phyloP scores from a whole-genome alignment of 306 rosid genomes.

The Casuarina glauca region DNA sequence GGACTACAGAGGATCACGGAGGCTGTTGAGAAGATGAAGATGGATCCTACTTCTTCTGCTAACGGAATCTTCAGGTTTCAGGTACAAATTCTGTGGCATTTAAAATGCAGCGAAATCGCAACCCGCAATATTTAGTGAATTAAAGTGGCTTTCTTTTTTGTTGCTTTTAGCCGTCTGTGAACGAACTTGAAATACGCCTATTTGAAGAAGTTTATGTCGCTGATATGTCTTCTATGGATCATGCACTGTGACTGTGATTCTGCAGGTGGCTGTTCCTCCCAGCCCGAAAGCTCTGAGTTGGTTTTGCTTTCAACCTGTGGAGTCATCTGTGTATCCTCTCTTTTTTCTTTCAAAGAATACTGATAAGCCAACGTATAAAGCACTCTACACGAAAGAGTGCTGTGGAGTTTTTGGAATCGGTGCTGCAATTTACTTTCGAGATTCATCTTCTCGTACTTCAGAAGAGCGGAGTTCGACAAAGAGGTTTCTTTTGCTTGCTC shows the following conservation, averaged over 20 bases:
- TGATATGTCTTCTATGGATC: not conserved
- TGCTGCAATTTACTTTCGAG: conserved; percentile 59
- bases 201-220: not conserved
- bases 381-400: conserved; percentile 59
- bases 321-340: conserved; percentile 71
- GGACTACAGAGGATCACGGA: conserved; percentile 65
- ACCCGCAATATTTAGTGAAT: too few relatives aligned
- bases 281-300: conserved; percentile 72
- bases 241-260: conserved; percentile 26
- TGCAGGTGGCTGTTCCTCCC: conserved; percentile 85
- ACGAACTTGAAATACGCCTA: conserved; percentile 18
- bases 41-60: conserved; percentile 46
- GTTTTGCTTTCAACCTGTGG: conserved; percentile 83
- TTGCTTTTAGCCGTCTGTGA: too few relatives aligned
- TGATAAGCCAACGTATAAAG: conserved; percentile 47
- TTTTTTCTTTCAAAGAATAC: conserved; percentile 63
- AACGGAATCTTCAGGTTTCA: conserved; percentile 76
- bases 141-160: not conserved
- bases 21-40: conserved; percentile 57
- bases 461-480: conserved; percentile 40
- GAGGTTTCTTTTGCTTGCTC: conserved; percentile 40
- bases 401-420: conserved; percentile 84
- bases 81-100: conserved; percentile 37
- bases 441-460: conserved; percentile 29
- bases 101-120: not conserved